These are phyloP conservation scores for Priceomyces carsonii DNA, from an alignment of 805 yeast genomes.

Conservation along the genomic window DNA sequence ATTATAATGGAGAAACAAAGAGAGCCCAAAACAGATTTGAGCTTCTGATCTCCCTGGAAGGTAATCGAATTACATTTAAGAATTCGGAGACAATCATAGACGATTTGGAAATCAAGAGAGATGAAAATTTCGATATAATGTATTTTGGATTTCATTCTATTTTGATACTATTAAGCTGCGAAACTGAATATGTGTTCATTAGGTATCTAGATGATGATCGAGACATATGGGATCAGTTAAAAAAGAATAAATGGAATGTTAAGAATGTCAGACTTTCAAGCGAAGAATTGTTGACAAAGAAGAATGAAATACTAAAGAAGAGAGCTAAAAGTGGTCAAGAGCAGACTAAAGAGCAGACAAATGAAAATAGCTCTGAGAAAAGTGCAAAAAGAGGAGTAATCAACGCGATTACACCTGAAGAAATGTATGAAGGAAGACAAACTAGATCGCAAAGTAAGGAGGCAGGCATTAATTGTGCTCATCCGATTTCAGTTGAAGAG, in stretches of 20 bases:
- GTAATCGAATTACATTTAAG: slow-evolving; percentile 9
- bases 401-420: slow-evolving; percentile 4
- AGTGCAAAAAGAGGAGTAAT: too few species aligned
- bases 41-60: slow-evolving; percentile 10
- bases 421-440: slow-evolving; percentile 3
- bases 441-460: slow-evolving; percentile 5
- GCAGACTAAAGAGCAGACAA: too few species aligned
- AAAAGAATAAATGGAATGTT: slow-evolving; percentile 8
- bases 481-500: slow-evolving; percentile 2
- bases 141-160: slow-evolving; percentile 12
- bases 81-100: slow-evolving; percentile 10
- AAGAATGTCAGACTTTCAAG: slow-evolving; percentile 6
- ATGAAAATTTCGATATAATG: slow-evolving; percentile 10
- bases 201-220: slow-evolving; percentile 10
- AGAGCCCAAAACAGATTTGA: slow-evolving; percentile 5
- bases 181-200: slow-evolving; percentile 12
- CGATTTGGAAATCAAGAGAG: slow-evolving; percentile 10
- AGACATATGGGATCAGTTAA: slow-evolving; percentile 9
- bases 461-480: slow-evolving; percentile 2
- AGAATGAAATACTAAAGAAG: slow-evolving; percentile 4
- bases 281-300: slow-evolving; percentile 8
- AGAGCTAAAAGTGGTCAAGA: background rate
- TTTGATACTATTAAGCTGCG: slow-evolving; percentile 9
- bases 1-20: slow-evolving; percentile 5
- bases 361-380: too few species aligned